These are phyloP conservation scores for Pichia phayaonensis DNA, from an alignment of 805 yeast species.

Conservation along the genomic window DNA sequence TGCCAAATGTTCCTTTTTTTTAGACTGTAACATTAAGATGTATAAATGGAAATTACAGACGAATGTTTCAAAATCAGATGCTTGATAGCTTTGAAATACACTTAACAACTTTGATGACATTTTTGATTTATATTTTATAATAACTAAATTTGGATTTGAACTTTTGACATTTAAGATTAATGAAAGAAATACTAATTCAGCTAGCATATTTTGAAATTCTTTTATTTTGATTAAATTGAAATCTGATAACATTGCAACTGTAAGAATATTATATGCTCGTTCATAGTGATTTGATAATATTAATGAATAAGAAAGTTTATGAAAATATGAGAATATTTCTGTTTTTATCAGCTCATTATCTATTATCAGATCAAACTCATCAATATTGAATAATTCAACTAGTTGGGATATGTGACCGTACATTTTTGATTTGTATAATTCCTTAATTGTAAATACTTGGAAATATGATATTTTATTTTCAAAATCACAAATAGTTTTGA, in stretches of 20 bases:
- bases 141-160: not conserved
- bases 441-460: constrained; percentile 7
- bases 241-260: not conserved
- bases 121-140: constrained; percentile 3
- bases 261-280: constrained; percentile 16
- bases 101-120: not conserved
- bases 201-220: constrained; percentile 1
- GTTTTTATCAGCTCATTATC: constrained; percentile 4
- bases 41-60: not conserved
- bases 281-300: constrained; percentile 11
- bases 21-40: not conserved
- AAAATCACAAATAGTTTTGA: not conserved
- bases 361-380: constrained; percentile 11
- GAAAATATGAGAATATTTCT: constrained; percentile 15
- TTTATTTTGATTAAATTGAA: not conserved
- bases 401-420: constrained; percentile 5
- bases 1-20: not conserved
- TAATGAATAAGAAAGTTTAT: constrained; percentile 14
- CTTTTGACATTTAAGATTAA: not conserved
- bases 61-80: constrained; percentile 1
- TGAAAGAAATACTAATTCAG: constrained; percentile 1
- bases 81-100: constrained; percentile 4
- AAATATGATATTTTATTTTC: constrained; percentile 4
- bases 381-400: not conserved
- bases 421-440: constrained; percentile 2